These are phyloP conservation scores for Papilionanthe hybrid DNA, from an alignment of 116 monocot species.

Conservation along the genomic window DNA sequence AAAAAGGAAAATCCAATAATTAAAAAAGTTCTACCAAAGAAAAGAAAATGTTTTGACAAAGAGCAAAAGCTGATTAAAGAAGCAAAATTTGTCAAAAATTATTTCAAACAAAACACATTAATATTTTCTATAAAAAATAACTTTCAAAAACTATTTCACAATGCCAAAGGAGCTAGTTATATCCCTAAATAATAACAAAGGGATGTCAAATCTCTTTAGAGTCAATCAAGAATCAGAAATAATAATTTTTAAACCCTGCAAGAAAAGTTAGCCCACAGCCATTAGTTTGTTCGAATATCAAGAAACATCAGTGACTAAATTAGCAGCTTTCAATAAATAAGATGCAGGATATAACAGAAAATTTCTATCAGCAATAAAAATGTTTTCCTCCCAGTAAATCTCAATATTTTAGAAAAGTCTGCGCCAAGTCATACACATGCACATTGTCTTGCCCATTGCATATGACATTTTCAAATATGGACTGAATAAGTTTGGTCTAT, in stretches of 20 bases:
- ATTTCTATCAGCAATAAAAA: neutral
- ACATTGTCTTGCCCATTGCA: neutral
- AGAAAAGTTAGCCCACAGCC: neutral
- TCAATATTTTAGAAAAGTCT: neutral
- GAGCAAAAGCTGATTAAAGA: neutral
- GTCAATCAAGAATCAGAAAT: neutral
- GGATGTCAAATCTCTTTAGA: neutral
- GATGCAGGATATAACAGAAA: neutral
- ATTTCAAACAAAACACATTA: neutral
- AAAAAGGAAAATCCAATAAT: slow-evolving; percentile 11
- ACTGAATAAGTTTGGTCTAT: neutral
- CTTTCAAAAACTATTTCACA: neutral
- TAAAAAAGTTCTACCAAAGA: neutral
- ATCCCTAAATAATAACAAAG: neutral
- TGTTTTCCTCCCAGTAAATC: neutral
- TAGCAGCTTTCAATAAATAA: neutral
- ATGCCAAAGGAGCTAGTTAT: neutral
- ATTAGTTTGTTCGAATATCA: neutral
- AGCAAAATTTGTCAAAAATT: neutral
- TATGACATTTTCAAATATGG: neutral
- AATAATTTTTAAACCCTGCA: neutral
- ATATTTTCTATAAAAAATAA: too few relatives aligned
- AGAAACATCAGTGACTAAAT: neutral
- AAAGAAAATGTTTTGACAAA: neutral
- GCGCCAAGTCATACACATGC: neutral